Evolutionary conservation across 2,329 filamentous ascomycete species (phyloP), one percentile per base, ranked within the genome.

Genomic region (Aspergillus clavatus): DNA sequence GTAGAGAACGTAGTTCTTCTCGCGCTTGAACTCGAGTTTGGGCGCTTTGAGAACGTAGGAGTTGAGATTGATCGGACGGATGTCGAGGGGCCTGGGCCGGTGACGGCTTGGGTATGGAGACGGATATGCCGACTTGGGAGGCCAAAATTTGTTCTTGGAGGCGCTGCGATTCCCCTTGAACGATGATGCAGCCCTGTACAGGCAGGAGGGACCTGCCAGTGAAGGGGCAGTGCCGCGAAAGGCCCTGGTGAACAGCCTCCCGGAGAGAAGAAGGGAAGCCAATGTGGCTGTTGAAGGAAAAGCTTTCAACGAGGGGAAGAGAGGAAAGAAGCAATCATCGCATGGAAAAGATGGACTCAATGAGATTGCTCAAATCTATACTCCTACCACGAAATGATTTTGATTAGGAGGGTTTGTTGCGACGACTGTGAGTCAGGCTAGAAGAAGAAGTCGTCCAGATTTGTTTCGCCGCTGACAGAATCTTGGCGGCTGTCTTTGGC

Each of bases 251-350:
- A 59, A 48, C 45, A 61, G 55, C 52, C 56, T 58, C 56, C 59
- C 57, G 57, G 57, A 50, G 45, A 54, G 50, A 33, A 47, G 52
- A 52, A 61, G 44, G 51, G 59, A 66, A 66, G 65, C 66, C 66
- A 68, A 67, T 46, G 57, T 68, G 65, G 48, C 58, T 57, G 52
- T 14, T 27, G 21, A 35, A 14, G 5, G 29, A 26, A 39, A 38
- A 24, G 22, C 19, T 44, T 22, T 24, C 22, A 44, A 23, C 28
- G 26, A 19, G 27, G 21, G 24, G 38, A 18, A 5, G 4, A 26
- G 38, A 7, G 21, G 18, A 41, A 41, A 33, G 3, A 24, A 16
- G 23, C 40, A 31, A 23, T 36, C 38, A 44, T 42, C 28, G 31
- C 31, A 47, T 24, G 8, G 7, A 16, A 41, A n/a, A 28, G 12